Conservation (phyloP, 306 rosid species). For the Vicia faba region DNA sequence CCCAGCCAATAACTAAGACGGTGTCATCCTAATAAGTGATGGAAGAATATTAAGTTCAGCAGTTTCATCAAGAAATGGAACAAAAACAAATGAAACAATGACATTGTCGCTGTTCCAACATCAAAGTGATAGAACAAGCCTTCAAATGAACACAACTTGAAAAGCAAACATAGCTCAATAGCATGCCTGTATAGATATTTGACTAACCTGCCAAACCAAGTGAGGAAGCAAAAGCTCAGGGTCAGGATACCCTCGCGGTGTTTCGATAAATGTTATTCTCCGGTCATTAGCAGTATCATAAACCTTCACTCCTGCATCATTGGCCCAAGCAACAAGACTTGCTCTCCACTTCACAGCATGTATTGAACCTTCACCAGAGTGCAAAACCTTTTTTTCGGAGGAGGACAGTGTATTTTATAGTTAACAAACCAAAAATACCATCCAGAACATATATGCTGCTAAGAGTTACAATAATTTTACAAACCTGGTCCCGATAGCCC, state of each 20-base stretch:
- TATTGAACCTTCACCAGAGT: constrained; percentile 98
- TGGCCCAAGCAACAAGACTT: constrained; percentile 97
- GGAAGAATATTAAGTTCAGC: constrained; percentile 38
- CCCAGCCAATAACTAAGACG: constrained; percentile 97
- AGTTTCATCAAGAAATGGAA: constrained; percentile 32
- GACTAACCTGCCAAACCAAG: constrained; percentile 97
- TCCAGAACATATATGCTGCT: constrained; percentile 17
- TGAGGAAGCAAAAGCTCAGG: constrained; percentile 95
- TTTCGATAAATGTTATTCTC: constrained; percentile 91
- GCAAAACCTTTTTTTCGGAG: constrained; percentile 75
- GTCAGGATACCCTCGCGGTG: constrained; percentile 87
- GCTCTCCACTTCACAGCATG: constrained; percentile 96
- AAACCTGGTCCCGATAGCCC: constrained; percentile 92
- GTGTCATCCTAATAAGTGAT: constrained; percentile 73
- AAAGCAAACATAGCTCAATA: constrained; percentile 32
- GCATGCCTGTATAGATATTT: constrained; percentile 30
- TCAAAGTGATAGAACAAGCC: constrained; percentile 9
- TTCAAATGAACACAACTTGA: constrained; percentile 33
- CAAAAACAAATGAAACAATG: constrained; percentile 30
- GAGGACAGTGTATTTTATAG: constrained; percentile 21
- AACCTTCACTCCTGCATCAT: constrained; percentile 95
- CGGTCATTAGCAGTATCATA: constrained; percentile 88
- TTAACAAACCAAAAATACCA: constrained; percentile 33
- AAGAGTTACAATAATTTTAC: constrained; percentile 34
- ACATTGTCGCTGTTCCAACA: constrained; percentile 1